Conservation (phyloP, 106 monocot species). For the Dendrobium nobile region DNA sequence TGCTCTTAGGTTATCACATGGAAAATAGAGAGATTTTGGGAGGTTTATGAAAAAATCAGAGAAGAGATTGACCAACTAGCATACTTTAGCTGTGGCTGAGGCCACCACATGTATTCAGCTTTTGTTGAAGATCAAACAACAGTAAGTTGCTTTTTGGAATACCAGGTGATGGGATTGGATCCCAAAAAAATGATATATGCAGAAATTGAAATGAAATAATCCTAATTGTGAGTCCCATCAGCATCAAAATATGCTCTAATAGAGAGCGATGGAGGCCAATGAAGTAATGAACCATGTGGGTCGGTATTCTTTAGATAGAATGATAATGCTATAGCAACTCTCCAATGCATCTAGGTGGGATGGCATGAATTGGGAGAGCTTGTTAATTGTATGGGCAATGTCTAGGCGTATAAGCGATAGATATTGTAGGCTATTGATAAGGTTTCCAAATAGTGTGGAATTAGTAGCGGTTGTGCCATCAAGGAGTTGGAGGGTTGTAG, state of each 20-base stretch:
- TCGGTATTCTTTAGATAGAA: background rate
- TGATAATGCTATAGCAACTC: background rate
- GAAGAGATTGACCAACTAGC: background rate
- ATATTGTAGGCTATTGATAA: background rate
- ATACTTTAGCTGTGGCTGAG: background rate
- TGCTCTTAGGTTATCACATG: conserved; percentile 10
- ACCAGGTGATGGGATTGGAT: conserved; percentile 1
- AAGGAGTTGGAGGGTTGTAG: background rate
- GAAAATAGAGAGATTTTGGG: background rate
- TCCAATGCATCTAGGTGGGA: background rate
- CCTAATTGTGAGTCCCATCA: background rate
- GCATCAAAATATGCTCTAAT: background rate
- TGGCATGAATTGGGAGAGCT: background rate
- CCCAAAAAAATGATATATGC: background rate
- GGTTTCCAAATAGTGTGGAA: background rate
- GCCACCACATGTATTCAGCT: background rate
- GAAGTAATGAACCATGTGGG: background rate
- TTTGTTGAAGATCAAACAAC: conserved; percentile 3
- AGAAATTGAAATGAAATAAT: background rate
- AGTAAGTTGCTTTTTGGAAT: background rate
- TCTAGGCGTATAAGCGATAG: background rate
- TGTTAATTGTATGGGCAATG: background rate
- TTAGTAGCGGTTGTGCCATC: background rate
- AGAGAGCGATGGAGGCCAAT: background rate
- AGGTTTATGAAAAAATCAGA: background rate